Percentiles rank a stretch among this genome's conserved stretches.
phyloP scores from a whole-genome alignment of 441 rosid genomes.

The Populus hybrid region DNA sequence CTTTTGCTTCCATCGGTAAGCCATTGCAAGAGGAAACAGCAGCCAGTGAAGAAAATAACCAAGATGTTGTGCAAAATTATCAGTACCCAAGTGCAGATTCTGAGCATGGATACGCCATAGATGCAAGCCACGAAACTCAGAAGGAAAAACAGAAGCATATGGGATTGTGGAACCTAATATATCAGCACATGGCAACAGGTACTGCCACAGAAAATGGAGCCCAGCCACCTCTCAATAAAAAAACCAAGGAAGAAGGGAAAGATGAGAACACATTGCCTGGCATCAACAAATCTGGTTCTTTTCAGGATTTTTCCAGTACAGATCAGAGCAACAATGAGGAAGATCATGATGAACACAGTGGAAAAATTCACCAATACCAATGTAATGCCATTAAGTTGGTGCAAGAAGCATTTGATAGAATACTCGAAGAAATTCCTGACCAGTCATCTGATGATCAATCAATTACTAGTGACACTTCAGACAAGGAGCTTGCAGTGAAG shows the following conservation, averaged over 20 bases:
- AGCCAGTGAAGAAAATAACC: conserved; percentile 20
- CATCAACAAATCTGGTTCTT: conserved; percentile 15
- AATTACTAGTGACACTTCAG: neutral
- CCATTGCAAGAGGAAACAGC: conserved; percentile 18
- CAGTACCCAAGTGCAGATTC: conserved; percentile 13
- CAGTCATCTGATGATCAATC: conserved; percentile 59
- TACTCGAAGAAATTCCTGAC: conserved; percentile 72
- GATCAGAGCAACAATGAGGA: conserved; percentile 12
- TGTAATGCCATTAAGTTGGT: conserved; percentile 67
- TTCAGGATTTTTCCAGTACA: conserved; percentile 21
- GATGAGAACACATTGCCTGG: conserved; percentile 8
- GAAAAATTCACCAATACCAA: conserved; percentile 37
- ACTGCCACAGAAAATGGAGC: conserved; percentile 36
- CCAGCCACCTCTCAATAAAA: conserved; percentile 21
- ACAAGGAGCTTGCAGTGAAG: conserved; percentile 34
- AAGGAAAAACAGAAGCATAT: conserved; percentile 35
- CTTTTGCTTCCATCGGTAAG: conserved; percentile 5
- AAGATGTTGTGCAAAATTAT: conserved; percentile 14
- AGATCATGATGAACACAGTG: conserved; percentile 27
- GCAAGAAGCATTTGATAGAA: conserved; percentile 72
- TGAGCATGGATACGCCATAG: conserved; percentile 12
- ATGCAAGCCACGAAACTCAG: conserved; percentile 13
- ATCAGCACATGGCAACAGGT: conserved; percentile 50
- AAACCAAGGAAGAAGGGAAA: conserved; percentile 17
- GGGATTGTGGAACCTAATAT: conserved; percentile 42